Conservation (phyloP, 2,329 filamentous ascomycete species). For the Chaetomium globosum region DNA sequence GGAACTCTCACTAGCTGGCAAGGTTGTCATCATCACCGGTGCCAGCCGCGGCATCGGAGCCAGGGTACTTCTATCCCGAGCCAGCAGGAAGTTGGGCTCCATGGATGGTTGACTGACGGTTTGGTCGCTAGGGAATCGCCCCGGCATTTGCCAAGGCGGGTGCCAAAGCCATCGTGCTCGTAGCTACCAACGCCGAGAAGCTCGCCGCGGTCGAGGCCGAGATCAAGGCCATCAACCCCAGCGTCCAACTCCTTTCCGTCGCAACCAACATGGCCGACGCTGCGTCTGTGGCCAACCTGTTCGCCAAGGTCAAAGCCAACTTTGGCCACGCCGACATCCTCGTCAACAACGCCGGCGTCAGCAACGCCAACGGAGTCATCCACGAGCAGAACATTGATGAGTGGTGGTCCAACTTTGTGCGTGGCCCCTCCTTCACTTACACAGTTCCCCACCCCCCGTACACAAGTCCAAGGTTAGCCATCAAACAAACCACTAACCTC, state of each 20-base stretch:
- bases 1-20: conserved; percentile 14
- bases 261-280: conserved; percentile 14
- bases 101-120: not conserved
- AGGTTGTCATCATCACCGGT: conserved; percentile 19
- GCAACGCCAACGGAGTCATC: not conserved
- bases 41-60: conserved; percentile 20
- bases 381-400: not conserved
- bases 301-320: conserved; percentile 10
- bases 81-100: not conserved
- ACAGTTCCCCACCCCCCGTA: too few species aligned
- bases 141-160: conserved; percentile 15
- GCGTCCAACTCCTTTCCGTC: conserved; percentile 15
- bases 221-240: conserved; percentile 14
- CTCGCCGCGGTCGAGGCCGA: conserved; percentile 7
- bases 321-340: conserved; percentile 19
- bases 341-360: conserved; percentile 14
- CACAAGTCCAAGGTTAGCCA: too few species aligned
- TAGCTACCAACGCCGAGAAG: conserved; percentile 20
- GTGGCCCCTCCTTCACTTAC: not conserved
- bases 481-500: not conserved
- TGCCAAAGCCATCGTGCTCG: conserved; percentile 16
- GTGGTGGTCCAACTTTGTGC: conserved; percentile 19
- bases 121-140: conserved; percentile 2
- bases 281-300: conserved; percentile 9
- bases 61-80: not conserved